Conservation (phyloP, 1,284 basidiomycete genomes). For the Coniferiporia sulphurascens region DNA sequence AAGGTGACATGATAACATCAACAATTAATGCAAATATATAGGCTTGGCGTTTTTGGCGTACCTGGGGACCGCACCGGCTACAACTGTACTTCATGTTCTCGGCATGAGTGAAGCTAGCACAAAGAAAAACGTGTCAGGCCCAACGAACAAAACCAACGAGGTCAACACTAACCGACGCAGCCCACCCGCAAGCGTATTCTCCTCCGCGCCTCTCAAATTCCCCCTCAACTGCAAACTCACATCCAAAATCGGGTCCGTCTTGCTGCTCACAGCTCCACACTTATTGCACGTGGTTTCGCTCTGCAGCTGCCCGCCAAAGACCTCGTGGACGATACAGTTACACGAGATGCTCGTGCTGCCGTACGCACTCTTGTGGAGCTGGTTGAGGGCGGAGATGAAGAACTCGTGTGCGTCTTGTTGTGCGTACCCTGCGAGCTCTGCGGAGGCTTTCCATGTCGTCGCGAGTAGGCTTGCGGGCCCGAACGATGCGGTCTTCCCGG, state of each 20-base stretch:
- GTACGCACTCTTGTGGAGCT: slow-evolving; percentile 77
- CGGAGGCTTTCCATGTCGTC: slow-evolving; percentile 81
- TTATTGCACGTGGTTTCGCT: slow-evolving; percentile 87
- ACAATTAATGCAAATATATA: slow-evolving; percentile 2
- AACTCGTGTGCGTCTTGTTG: slow-evolving; percentile 96
- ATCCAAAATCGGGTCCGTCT: slow-evolving; percentile 88
- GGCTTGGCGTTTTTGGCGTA: neutral
- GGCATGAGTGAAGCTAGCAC: slow-evolving; percentile 63
- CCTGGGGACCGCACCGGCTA: slow-evolving; percentile 49
- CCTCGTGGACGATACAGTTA: slow-evolving; percentile 89
- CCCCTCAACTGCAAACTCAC: slow-evolving; percentile 82
- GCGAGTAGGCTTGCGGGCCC: slow-evolving; percentile 84
- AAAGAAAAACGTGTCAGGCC: too few species aligned
- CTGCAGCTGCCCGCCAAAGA: slow-evolving; percentile 84
- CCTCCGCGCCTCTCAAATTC: slow-evolving; percentile 36
- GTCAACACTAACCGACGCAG: slow-evolving; percentile 51
- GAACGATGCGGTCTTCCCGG: slow-evolving; percentile 62
- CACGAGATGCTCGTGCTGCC: slow-evolving; percentile 73
- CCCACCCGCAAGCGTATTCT: slow-evolving; percentile 64
- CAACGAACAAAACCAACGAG: neutral
- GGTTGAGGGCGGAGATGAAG: slow-evolving; percentile 77
- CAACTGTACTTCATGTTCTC: slow-evolving; percentile 79
- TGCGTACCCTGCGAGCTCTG: slow-evolving; percentile 84
- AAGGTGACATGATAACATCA: slow-evolving; percentile 17
- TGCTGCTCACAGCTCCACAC: slow-evolving; percentile 71